Conservation (phyloP, 2,329 filamentous ascomycete genomes). For the Apiospora phragmitis region DNA sequence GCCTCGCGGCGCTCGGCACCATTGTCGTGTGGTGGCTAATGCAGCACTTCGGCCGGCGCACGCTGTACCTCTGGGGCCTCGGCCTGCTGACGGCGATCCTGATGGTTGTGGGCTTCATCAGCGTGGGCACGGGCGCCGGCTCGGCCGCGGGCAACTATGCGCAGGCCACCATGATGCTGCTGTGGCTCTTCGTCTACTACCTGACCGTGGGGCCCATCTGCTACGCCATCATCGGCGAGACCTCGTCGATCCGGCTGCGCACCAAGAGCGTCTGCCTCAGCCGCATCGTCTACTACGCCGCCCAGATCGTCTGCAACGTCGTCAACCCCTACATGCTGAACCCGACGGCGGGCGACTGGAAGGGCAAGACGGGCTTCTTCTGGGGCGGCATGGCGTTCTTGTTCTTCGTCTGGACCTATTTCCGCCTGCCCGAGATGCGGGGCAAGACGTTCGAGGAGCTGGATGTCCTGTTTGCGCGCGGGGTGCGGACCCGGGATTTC, state of each 20-base stretch:
- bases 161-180: constrained; percentile 31
- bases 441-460: constrained; percentile 44
- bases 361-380: constrained; percentile 35
- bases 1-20: constrained; percentile 37
- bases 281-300: constrained; percentile 34
- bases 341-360: constrained; percentile 28
- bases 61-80: constrained; percentile 36
- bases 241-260: constrained; percentile 38
- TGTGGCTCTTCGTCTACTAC: constrained; percentile 41
- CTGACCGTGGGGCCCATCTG: constrained; percentile 42
- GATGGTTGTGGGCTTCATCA: constrained; percentile 35
- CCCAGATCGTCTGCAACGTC: constrained; percentile 35
- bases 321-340: constrained; percentile 32
- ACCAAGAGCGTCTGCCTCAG: constrained; percentile 19
- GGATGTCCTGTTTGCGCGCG: constrained; percentile 41
- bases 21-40: constrained; percentile 36
- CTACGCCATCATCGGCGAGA: constrained; percentile 43
- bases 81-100: constrained; percentile 33
- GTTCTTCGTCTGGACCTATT: constrained; percentile 37
- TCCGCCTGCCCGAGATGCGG: constrained; percentile 41
- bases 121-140: background rate
- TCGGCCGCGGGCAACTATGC: constrained; percentile 35
- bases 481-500: constrained; percentile 28
- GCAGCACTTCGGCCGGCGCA: constrained; percentile 34
- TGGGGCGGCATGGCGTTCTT: constrained; percentile 17